Evolutionary conservation across 805 yeast species (phyloP), one percentile per base, ranked within the genome.

Genomic region (Metschnikowia sp.): DNA sequence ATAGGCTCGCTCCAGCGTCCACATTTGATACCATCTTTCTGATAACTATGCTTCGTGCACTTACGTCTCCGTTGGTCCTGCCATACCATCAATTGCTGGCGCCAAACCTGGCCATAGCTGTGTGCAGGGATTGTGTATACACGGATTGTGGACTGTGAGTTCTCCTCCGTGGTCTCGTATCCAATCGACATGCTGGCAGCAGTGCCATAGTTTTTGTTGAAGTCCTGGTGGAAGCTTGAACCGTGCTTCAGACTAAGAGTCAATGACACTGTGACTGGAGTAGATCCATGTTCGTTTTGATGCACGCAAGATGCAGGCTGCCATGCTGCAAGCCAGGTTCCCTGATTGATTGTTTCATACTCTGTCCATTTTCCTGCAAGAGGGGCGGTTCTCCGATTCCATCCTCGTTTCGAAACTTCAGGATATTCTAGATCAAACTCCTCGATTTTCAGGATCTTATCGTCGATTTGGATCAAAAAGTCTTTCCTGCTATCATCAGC

Each of bases 271-370:
- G 13, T 15, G 28, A 36, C 12, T 4, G 39, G 39, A 2, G 29
- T 36, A 6, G 12, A 10, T 12, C 37, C 47, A 15, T 32, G 18
- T 26, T 13, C 34, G 18, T 44, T 44, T 10, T 15, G 39, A 15
- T 45, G 45, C n/a, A 45, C 44, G 32, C 49, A 45, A 9, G 49
- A 45, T 9, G 49, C 49, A 8, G 49, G 49, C 11, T 30, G 11
- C 49, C 44, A 45, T 6, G 49, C 37, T 8, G 36, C 42, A 40
- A 36, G 37, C 40, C 36, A 32, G 3, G 40, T 32, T 12, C 39
- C 44, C 19, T 45, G 48, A 13, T 34, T 36, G 10, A 32, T 39
- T n/a, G 29, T 31, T 4, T 31, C 35, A 26, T 33, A 15, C 10
- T 35, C 39, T 2, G 37, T 45, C 48, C 48, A 45, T 3, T 38